These are phyloP conservation scores for Melaleuca quinquenervia DNA, from an alignment of 345 rosid genomes.

Conservation along the genomic window DNA sequence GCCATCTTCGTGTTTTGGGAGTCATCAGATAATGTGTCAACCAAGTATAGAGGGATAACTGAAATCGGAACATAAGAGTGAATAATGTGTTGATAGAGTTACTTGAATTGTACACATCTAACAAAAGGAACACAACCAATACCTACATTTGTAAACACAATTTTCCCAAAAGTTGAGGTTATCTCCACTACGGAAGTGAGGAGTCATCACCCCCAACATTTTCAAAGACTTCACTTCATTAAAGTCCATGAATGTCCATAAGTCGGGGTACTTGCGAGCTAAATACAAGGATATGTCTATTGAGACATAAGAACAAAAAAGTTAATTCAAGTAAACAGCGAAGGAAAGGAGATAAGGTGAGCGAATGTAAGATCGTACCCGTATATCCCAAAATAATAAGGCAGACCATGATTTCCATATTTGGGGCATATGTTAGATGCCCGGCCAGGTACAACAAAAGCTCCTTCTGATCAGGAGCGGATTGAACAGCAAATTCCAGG, in stretches of 20 bases:
- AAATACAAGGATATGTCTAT: not conserved
- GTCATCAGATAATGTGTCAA: not conserved
- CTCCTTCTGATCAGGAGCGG: not conserved
- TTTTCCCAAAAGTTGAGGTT: not conserved
- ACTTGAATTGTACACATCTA: not conserved
- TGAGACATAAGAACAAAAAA: not conserved
- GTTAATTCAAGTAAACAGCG: not conserved
- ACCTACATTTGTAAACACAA: not conserved
- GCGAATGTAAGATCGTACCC: not conserved
- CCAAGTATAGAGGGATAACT: not conserved
- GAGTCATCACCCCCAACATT: fast-evolving
- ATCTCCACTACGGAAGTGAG: not conserved
- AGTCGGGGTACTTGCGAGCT: fast-evolving
- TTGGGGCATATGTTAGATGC: not conserved
- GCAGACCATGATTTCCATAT: not conserved
- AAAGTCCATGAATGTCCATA: fast-evolving
- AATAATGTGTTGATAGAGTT: not conserved
- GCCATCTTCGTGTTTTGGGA: not conserved
- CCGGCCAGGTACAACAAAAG: not conserved
- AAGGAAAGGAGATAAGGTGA: not conserved
- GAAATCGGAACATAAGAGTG: not conserved
- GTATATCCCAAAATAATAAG: not conserved
- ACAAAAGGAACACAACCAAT: not conserved
- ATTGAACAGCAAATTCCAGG: fast-evolving
- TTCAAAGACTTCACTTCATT: fast-evolving